Evolutionary conservation across 371 early-diverging fungal genomes (phyloP).

Genomic region (Rhizopus arrhizus): DNA sequence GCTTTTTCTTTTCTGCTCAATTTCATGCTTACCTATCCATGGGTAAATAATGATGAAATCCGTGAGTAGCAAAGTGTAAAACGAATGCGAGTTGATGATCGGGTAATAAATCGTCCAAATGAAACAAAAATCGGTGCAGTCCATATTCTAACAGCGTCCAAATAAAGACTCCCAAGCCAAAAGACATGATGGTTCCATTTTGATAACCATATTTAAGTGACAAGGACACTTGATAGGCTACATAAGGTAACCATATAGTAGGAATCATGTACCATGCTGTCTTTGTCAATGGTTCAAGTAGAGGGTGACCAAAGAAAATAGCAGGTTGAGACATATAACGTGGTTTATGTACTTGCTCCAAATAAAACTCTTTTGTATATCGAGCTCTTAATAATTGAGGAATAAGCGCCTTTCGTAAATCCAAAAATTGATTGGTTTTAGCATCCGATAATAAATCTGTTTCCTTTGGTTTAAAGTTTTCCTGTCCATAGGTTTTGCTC

Average conservation of each 20-base stretch:
- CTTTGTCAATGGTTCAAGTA: slow-evolving; percentile 79
- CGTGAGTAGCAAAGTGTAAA: slow-evolving; percentile 86
- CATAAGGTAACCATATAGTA: slow-evolving; percentile 80
- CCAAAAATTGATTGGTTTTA: slow-evolving; percentile 75
- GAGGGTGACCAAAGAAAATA: slow-evolving; percentile 72
- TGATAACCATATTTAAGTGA: slow-evolving; percentile 19
- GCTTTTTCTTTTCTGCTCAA: background rate
- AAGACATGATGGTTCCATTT: slow-evolving; percentile 27
- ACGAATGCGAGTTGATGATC: slow-evolving; percentile 74
- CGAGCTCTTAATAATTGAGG: slow-evolving; percentile 75
- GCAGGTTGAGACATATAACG: slow-evolving; percentile 80
- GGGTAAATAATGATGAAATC: slow-evolving; percentile 93
- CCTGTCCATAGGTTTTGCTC: slow-evolving; percentile 33
- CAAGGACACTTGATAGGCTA: slow-evolving; percentile 36
- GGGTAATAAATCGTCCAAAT: slow-evolving; percentile 84
- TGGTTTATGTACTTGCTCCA: slow-evolving; percentile 91
- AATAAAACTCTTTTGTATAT: slow-evolving; percentile 79
- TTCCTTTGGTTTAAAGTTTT: slow-evolving; percentile 47
- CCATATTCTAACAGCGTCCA: slow-evolving; percentile 85
- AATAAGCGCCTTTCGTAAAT: slow-evolving; percentile 78
- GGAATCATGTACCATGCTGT: slow-evolving; percentile 94
- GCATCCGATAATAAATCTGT: slow-evolving; percentile 50
- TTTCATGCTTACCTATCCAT: slow-evolving; percentile 75
- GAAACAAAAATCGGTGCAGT: slow-evolving; percentile 91
- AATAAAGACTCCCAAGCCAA: slow-evolving; percentile 66